Percentiles rank a stretch among this genome's conserved stretches.
Evolutionary conservation across 371 early-diverging fungal genomes (phyloP).

Genomic region (Syncephalastrum monosporum): DNA sequence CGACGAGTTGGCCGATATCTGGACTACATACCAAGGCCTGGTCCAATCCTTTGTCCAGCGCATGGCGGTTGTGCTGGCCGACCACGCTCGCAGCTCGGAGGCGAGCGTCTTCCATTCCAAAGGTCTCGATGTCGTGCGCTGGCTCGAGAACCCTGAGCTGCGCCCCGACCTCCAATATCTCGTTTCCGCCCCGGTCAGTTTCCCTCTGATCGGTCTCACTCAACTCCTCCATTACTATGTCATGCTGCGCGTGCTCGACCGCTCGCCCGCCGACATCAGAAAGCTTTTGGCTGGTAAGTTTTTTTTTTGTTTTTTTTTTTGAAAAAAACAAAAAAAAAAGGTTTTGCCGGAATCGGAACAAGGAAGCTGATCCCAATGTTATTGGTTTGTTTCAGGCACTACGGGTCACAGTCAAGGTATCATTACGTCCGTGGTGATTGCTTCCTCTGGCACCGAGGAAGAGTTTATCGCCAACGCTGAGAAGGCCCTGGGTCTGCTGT

Average conservation of each 20-base stretch:
- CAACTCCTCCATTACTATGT: constrained; percentile 85
- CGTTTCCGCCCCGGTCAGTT: constrained; percentile 81
- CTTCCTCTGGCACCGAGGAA: constrained; percentile 79
- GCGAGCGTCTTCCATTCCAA: constrained; percentile 77
- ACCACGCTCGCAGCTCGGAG: constrained; percentile 68
- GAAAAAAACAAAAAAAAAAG: constrained; percentile 1
- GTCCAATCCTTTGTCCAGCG: constrained; percentile 77
- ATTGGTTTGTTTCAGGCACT: constrained; percentile 54
- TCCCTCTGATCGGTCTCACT: constrained; percentile 90
- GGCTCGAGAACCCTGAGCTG: constrained; percentile 85
- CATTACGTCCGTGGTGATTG: constrained; percentile 86
- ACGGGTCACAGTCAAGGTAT: constrained; percentile 97
- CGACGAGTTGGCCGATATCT: constrained; percentile 84
- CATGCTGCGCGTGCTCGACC: constrained; percentile 60
- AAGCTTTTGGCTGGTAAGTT: constrained; percentile 48
- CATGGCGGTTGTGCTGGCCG: constrained; percentile 73
- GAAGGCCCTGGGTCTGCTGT: constrained; percentile 86
- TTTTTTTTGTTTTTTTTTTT: not conserved
- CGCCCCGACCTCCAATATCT: constrained; percentile 84
- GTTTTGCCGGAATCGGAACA: not conserved
- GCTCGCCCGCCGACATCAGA: constrained; percentile 44
- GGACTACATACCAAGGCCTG: constrained; percentile 80
- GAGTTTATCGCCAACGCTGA: constrained; percentile 79
- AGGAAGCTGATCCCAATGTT: constrained; percentile 2
- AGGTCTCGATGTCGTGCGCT: constrained; percentile 83